Evolutionary conservation across 345 rosid species (phyloP).

Genomic region (Jatropha curcas): DNA sequence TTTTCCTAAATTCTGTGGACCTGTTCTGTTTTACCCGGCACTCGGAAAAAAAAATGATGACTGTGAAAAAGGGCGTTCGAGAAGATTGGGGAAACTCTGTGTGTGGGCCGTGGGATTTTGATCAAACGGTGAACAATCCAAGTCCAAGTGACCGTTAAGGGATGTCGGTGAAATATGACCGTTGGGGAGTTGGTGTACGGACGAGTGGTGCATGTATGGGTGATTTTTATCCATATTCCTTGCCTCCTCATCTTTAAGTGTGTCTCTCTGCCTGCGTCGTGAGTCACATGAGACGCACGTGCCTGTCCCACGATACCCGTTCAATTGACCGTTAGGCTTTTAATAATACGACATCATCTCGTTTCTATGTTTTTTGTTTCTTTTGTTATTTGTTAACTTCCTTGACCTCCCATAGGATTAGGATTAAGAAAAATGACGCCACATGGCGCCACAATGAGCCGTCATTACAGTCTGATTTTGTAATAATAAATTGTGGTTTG

Average conservation of each 20-base stretch:
- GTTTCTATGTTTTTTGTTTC: background rate
- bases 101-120: conserved; percentile 48
- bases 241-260: too few species aligned
- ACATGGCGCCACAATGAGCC: conserved; percentile 30
- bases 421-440: conserved; percentile 6
- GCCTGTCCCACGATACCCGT: conserved; percentile 45
- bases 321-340: conserved; percentile 53
- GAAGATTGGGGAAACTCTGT: conserved; percentile 31
- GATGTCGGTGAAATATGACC: conserved; percentile 94
- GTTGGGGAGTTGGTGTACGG: conserved; percentile 74
- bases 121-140: conserved; percentile 53
- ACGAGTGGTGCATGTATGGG: conserved; percentile 16
- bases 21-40: conserved; percentile 25
- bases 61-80: conserved; percentile 27
- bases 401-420: background rate
- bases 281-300: conserved; percentile 51
- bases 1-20: conserved; percentile 33
- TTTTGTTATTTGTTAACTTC: background rate
- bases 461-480: conserved; percentile 5
- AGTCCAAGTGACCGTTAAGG: conserved; percentile 77
- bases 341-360: conserved; percentile 1
- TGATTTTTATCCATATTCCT: conserved; percentile 6
- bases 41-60: conserved; percentile 7
- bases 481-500: conserved; percentile 8
- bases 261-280: background rate